Percentiles rank a stretch among this genome's conserved stretches.
These are phyloP conservation scores for Trichophyton rubrum DNA, from an alignment of 2,329 filamentous ascomycete species.

Conservation along the genomic window DNA sequence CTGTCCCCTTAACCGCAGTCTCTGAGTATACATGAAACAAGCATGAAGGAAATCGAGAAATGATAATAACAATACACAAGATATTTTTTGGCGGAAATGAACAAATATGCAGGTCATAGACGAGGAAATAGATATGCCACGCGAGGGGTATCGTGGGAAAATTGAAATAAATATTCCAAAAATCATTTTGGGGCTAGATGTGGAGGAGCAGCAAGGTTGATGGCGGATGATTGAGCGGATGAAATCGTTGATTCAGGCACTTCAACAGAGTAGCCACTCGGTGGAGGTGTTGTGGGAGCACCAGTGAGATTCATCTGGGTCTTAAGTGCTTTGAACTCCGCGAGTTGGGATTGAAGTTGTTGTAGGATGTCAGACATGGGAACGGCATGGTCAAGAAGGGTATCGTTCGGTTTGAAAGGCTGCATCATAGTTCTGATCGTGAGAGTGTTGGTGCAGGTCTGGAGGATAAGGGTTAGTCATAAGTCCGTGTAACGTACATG, in stretches of 20 bases:
- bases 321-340: conserved; percentile 31
- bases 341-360: conserved; percentile 30
- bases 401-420: conserved; percentile 50
- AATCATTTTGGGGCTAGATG: background rate
- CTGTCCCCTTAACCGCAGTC: background rate
- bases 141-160: background rate
- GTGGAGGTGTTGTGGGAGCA: conserved; percentile 1
- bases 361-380: conserved; percentile 58
- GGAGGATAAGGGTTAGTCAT: conserved; percentile 14
- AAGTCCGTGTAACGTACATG: too few species aligned
- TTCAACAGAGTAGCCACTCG: background rate
- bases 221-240: background rate
- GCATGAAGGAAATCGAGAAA: background rate
- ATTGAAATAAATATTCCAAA: background rate
- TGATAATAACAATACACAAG: background rate
- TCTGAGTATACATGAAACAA: background rate
- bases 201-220: background rate
- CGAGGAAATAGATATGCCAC: background rate
- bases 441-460: conserved; percentile 74
- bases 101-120: background rate
- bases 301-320: conserved; percentile 22
- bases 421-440: conserved; percentile 65
- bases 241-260: background rate
- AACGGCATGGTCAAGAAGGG: conserved; percentile 59
- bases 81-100: background rate